Evolutionary conservation across 179 eudicot genomes (phyloP), one percentile per base, ranked within the genome.

Genomic region (Silene coronaria): DNA sequence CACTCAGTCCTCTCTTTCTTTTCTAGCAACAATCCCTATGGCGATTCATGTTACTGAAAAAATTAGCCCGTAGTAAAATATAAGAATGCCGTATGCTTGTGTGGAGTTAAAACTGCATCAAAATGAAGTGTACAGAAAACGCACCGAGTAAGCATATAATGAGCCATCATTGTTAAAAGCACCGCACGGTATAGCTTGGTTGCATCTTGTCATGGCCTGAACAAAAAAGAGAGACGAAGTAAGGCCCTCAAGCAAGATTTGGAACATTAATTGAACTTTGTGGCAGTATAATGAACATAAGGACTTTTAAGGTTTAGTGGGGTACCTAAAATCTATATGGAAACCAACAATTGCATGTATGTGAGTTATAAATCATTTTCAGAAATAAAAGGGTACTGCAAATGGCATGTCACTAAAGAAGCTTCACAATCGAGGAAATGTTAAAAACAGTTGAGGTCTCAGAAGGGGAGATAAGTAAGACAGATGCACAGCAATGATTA

Each of bases 91-190:
- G 12, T 45, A 38, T 8, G 45, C 45, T 16, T 45, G 4, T 2
- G 12, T 45, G 51, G 51, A 45, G 14, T 45, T 45, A 69, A 11
- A 36, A 69, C 14, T 23, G 58, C 69, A 59, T 22, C 51, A 24
- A 46, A 6, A 61, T 27, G 38, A 67, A 24, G 59, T 12, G 16
- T 72, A 36, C 30, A 70, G 28, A 45, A 75, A 67, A 74, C 81
- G 27, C 55, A 93, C 97, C 89, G 98, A 74, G 36, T 93, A 91
- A 24, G 98, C 97, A 81, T 53, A 93, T 72, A 93, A 80, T 3
- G 96, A 91, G 46, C 98, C 98, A 77, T 93, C 98, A 72, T 81
- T 85, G 86, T 89, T 93, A 86, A 93, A 93, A 74, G 89, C 78
- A 80, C 97, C 77, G 81, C 89, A 87, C 19, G 98, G 90, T 71